Evolutionary conservation across 2,329 filamentous ascomycete genomes (phyloP), one percentile per base, ranked within the genome.

Genomic region (Aspergillus pseudotamarii): DNA sequence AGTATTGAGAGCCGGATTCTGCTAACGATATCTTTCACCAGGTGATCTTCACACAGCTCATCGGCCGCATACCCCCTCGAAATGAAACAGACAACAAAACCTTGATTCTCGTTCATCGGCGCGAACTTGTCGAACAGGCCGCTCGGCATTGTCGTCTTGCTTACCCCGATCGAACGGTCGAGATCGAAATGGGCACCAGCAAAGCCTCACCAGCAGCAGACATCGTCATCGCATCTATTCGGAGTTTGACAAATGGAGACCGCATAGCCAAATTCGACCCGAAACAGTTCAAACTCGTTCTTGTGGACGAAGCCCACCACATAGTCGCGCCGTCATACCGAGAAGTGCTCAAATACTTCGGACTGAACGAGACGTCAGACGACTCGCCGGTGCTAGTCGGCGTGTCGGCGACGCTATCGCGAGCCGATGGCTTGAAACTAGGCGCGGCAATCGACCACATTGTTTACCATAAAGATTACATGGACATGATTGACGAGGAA

Each of bases 251-350:
- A 9, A 96, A 92, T 6, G 86, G 87, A 14, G 86, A 89, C 58
- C 87, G 95, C 2, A 84, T 98, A n/a, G 74, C 78, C 41, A 97
- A 97, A 74, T 98, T 94, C 71, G 87, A 96, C 68, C 91, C 93
- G 0, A 78, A 77, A 0, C 82, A 82, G 9, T 98, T 94, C 83
- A 99, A 99, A 78, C 86, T 99, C 0, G 82, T 99, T 0, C 84
- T 99, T 3, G 94, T 99, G 4, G 95, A 99, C 68, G 95, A 99
- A 79, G 95, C 94, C 5, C 95, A 99, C 76, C 95, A 99, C 77
- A 96, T 98, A 59, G 94, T 97, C 51, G 91, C 95, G 0, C 84
- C 87, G 2, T 88, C 89, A 9, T 98, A 98, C 73, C 83, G 96
- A 65, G 84, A 86, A 48, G 85, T 89, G 0, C 81, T 99, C 55